phyloP scores from a whole-genome alignment of 177 flowering plant genomes.

The Vitis hybrid region DNA sequence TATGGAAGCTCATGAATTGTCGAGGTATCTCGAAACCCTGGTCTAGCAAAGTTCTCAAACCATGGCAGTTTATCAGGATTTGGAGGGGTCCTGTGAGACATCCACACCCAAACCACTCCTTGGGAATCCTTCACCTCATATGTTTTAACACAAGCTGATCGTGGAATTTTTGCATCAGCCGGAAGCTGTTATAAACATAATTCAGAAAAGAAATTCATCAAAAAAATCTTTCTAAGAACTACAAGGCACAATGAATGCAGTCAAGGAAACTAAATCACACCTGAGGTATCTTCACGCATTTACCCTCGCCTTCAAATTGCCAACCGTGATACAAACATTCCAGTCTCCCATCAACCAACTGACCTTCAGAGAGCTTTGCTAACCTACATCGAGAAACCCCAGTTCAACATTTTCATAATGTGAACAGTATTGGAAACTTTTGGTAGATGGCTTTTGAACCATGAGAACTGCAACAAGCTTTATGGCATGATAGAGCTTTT shows the following conservation, averaged over 20 bases:
- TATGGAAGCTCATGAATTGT: conserved; percentile 93
- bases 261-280: conserved; percentile 26
- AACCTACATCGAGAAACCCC: conserved; percentile 37
- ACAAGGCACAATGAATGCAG: background rate
- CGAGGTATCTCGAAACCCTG: conserved; percentile 75
- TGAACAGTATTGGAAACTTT: background rate
- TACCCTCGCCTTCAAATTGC: conserved; percentile 84
- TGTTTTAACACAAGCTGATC: conserved; percentile 64
- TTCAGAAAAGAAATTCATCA: conserved; percentile 5
- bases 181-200: conserved; percentile 59
- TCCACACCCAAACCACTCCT: conserved; percentile 98
- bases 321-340: conserved; percentile 96
- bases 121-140: conserved; percentile 87
- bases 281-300: conserved; percentile 94
- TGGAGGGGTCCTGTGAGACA: conserved; percentile 77
- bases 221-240: background rate
- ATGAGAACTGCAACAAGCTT: background rate
- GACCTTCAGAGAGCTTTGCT: conserved; percentile 95
- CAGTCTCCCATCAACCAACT: conserved; percentile 74
- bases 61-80: conserved; percentile 67
- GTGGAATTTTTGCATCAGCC: conserved; percentile 73
- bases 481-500: background rate
- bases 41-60: conserved; percentile 84
- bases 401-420: background rate
- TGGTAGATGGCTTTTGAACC: background rate